A percentile compares a stretch with the other conserved stretches of the same genome.
Evolutionary conservation across 352 stramenopile species (phyloP).

Genomic region (Peronospora farinosa): DNA sequence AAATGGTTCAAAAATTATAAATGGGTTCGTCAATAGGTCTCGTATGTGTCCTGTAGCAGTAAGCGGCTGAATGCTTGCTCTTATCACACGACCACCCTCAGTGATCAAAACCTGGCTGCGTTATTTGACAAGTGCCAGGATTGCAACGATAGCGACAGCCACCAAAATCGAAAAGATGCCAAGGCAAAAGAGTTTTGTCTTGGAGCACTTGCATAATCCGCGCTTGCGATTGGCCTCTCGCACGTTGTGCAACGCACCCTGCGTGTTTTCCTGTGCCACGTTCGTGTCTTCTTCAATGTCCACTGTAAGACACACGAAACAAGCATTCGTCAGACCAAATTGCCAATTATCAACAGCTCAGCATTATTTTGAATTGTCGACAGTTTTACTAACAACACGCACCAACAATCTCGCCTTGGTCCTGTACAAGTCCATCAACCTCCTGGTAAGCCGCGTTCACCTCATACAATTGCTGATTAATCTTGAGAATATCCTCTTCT

Average conservation of each 20-base stretch:
- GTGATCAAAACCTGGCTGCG: conserved; percentile 3
- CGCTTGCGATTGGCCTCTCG: conserved; percentile 46
- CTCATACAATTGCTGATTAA: conserved; percentile 63
- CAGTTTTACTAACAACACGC: conserved; percentile 10
- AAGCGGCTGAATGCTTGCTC: neutral
- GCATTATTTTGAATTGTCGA: neutral
- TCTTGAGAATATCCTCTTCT: conserved; percentile 67
- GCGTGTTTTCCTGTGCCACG: conserved; percentile 40
- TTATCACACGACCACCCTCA: neutral
- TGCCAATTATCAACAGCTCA: neutral
- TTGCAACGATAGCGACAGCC: conserved; percentile 37
- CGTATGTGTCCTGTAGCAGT: conserved; percentile 1
- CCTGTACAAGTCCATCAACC: conserved; percentile 51
- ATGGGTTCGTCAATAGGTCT: conserved; percentile 10
- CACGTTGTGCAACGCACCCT: conserved; percentile 47
- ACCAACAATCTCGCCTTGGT: conserved; percentile 65
- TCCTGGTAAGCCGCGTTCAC: conserved; percentile 64
- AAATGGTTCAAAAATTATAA: conserved; percentile 26
- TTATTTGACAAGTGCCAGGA: conserved; percentile 39
- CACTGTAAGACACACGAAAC: conserved; percentile 24
- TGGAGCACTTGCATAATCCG: conserved; percentile 48
- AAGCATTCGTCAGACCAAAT: conserved; percentile 4
- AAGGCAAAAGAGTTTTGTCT: conserved; percentile 57
- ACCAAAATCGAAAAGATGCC: conserved; percentile 47
- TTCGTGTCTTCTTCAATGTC: conserved; percentile 57